A percentile compares a stretch with the other conserved stretches of the same genome.
phyloP scores from a whole-genome alignment of 129 eudicot species.

The Pulicaria dysenterica region DNA sequence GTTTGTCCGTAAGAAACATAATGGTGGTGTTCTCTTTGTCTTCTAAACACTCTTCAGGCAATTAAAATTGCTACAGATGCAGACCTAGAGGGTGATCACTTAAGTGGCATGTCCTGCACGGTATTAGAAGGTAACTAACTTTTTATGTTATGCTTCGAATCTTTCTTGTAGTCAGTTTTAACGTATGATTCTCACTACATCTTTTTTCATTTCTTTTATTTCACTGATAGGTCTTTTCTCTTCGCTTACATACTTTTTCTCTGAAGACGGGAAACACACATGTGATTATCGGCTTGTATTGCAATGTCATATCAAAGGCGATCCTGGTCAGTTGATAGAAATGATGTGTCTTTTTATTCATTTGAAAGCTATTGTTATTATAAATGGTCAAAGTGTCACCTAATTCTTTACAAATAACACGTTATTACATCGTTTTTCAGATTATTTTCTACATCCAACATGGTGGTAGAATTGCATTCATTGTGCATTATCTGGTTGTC shows the following conservation, averaged over 20 bases:
- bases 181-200: constrained; percentile 13
- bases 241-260: constrained; percentile 69
- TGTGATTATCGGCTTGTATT: constrained; percentile 71
- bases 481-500: too few relatives aligned
- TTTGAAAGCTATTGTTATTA: constrained; percentile 2
- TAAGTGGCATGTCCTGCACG: constrained; percentile 66
- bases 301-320: constrained; percentile 48
- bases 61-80: constrained; percentile 82
- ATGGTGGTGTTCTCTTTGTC: background rate
- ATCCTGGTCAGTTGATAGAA: constrained; percentile 52
- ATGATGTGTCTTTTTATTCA: background rate
- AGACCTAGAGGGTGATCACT: constrained; percentile 52
- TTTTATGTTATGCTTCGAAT: constrained; percentile 18
- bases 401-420: too few relatives aligned
- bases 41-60: constrained; percentile 52
- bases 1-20: background rate
- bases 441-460: too few relatives aligned
- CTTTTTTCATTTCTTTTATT: constrained; percentile 22
- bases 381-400: too few relatives aligned
- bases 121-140: constrained; percentile 66
- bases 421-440: too few relatives aligned
- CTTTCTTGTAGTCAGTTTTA: constrained; percentile 3
- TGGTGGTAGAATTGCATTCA: too few relatives aligned
- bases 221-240: constrained; percentile 58
- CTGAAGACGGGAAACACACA: constrained; percentile 65